These are phyloP conservation scores for Tothia fuscella DNA, from an alignment of 2,329 filamentous ascomycete genomes.

Conservation along the genomic window DNA sequence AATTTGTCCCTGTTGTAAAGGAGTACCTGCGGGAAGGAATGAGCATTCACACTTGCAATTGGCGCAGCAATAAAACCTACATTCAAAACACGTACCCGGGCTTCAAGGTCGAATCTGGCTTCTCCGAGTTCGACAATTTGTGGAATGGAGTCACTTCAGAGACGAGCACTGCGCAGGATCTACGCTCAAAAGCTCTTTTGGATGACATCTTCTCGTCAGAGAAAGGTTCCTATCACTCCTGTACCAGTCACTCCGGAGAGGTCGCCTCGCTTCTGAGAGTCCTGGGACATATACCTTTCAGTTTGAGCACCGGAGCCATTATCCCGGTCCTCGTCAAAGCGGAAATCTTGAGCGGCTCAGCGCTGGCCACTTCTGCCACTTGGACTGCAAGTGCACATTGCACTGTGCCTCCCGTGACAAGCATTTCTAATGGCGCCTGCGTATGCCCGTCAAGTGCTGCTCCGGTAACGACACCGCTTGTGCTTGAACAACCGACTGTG, in stretches of 20 bases:
- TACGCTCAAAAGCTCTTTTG: conserved; percentile 33
- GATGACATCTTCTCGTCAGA: conserved; percentile 42
- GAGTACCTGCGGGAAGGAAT: conserved; percentile 56
- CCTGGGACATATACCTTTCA: conserved; percentile 48
- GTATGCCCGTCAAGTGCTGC: conserved; percentile 1
- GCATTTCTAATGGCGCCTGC: background rate
- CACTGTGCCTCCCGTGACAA: background rate
- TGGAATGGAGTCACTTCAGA: conserved; percentile 40
- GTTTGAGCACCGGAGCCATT: conserved; percentile 50
- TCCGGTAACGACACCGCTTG: background rate
- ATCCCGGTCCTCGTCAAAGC: conserved; percentile 57
- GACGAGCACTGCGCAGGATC: conserved; percentile 38
- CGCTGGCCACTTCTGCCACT: conserved; percentile 12
- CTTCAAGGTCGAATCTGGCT: conserved; percentile 48
- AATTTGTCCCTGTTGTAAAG: conserved; percentile 49
- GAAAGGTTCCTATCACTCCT: conserved; percentile 26
- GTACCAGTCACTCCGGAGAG: conserved; percentile 48
- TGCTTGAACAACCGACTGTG: background rate
- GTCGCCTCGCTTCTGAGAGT: conserved; percentile 45
- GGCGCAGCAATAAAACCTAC: conserved; percentile 42
- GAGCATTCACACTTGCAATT: conserved; percentile 56
- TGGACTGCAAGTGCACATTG: conserved; percentile 1
- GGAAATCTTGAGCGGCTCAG: conserved; percentile 22
- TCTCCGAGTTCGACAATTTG: conserved; percentile 46
- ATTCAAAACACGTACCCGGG: conserved; percentile 41